Conservation (phyloP, 73 alveolate species). For the Paramecium primaurelia region DNA sequence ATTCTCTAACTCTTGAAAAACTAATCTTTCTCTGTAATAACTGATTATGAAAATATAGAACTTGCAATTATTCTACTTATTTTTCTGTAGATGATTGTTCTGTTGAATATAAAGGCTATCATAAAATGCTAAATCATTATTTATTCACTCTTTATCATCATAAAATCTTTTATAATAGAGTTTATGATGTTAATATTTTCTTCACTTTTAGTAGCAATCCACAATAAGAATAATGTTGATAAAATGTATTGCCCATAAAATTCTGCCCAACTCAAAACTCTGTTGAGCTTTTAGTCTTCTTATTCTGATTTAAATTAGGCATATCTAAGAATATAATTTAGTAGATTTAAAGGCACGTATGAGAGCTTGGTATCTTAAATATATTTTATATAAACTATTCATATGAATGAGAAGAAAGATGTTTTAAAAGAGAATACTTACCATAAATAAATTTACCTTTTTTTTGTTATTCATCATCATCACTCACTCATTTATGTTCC, state of each 20-base stretch:
- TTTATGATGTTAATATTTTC: background rate
- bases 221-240: conserved; percentile 35
- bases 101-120: conserved; percentile 22
- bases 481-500: background rate
- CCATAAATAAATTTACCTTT: background rate
- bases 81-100: conserved; percentile 40
- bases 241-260: conserved; percentile 49
- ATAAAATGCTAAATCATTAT: conserved; percentile 57
- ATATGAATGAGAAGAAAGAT: background rate
- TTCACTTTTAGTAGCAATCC: conserved; percentile 53
- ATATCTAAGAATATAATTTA: background rate
- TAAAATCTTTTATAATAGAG: conserved; percentile 2
- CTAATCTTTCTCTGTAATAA: background rate
- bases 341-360: conserved; percentile 7
- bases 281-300: conserved; percentile 34
- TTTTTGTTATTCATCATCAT: background rate
- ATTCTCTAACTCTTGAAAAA: background rate
- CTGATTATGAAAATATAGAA: background rate
- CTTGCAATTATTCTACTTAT: conserved; percentile 30
- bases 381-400: background rate
- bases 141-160: conserved; percentile 7
- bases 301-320: conserved; percentile 24
- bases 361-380: conserved; percentile 7
- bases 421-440: background rate
- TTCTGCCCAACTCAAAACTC: conserved; percentile 37